phyloP scores from a whole-genome alignment of 2,329 filamentous ascomycete genomes.

The Ophiostoma triangulosporum region DNA sequence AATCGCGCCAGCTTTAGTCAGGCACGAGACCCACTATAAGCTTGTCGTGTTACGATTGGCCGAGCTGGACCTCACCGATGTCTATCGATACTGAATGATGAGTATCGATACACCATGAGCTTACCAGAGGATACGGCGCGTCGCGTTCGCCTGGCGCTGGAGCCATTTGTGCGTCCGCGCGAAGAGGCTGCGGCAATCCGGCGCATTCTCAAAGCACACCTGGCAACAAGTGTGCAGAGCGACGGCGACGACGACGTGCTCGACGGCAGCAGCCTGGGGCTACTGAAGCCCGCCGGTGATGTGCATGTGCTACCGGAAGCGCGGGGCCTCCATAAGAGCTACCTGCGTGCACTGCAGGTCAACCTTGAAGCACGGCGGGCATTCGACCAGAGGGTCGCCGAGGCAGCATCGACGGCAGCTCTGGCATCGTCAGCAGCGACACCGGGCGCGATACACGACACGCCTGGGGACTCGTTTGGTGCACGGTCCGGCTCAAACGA shows the following conservation, averaged over 20 bases:
- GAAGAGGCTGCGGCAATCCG: conserved; percentile 45
- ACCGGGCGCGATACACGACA: not conserved
- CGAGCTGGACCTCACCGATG: conserved; percentile 1
- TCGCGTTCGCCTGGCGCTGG: conserved; percentile 23
- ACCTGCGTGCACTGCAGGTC: conserved; percentile 37
- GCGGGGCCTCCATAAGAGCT: conserved; percentile 38
- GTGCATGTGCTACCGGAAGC: conserved; percentile 23
- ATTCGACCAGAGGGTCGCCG: conserved; percentile 17
- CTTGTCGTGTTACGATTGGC: conserved; percentile 1
- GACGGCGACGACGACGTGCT: conserved; percentile 11
- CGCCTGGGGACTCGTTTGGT: not conserved
- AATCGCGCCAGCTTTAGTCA: conserved; percentile 9
- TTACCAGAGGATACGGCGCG: conserved; percentile 9
- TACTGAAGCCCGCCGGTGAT: conserved; percentile 28
- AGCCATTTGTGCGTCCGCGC: conserved; percentile 40
- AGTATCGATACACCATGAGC: conserved; percentile 7
- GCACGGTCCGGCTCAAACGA: not conserved
- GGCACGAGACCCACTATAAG: not conserved
- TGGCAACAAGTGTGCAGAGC: conserved; percentile 33
- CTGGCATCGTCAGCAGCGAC: not conserved
- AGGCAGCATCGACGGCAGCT: not conserved
- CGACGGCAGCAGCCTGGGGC: conserved; percentile 25
- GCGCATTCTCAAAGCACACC: conserved; percentile 38
- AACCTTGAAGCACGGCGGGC: conserved; percentile 38
- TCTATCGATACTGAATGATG: no score